Evolutionary conservation across 179 eudicot genomes (phyloP).

Genomic region (Nepenthes alata): DNA sequence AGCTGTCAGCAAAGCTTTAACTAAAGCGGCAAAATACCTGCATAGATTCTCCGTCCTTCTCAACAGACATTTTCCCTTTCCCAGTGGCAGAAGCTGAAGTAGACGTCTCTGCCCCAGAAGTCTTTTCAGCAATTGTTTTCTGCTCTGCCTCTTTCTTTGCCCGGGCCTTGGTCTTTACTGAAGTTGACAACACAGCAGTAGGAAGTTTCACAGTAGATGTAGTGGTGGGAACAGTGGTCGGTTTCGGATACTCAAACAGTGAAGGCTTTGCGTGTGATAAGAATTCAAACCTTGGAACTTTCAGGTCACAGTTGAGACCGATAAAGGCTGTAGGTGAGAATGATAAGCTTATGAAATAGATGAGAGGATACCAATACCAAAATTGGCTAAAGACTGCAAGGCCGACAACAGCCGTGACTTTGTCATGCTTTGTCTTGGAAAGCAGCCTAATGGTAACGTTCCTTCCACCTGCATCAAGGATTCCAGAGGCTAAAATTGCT

Average conservation of each 20-base stretch:
- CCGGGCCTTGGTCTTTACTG: slow-evolving; percentile 75
- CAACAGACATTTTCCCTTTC: slow-evolving; percentile 50
- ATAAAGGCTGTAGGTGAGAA: slow-evolving; percentile 92
- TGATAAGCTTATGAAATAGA: slow-evolving; percentile 78
- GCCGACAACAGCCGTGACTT: slow-evolving; percentile 87
- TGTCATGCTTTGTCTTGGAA: slow-evolving; percentile 87
- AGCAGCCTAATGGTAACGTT: slow-evolving; percentile 88
- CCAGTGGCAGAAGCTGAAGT: slow-evolving; percentile 31
- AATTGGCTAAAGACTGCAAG: slow-evolving; percentile 95
- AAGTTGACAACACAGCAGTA: slow-evolving; percentile 79
- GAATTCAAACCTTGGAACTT: slow-evolving; percentile 87
- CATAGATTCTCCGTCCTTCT: slow-evolving; percentile 79
- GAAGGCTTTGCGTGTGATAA: slow-evolving; percentile 86
- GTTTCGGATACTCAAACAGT: slow-evolving; percentile 83
- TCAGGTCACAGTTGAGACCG: slow-evolving; percentile 79
- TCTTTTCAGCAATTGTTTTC: slow-evolving; percentile 43
- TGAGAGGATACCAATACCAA: slow-evolving; percentile 99
- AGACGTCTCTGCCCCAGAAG: slow-evolving; percentile 35
- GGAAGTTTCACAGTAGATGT: slow-evolving; percentile 82
- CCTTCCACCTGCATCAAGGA: slow-evolving; percentile 95
- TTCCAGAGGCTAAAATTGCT: slow-evolving; percentile 91
- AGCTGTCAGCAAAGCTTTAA: too few species aligned
- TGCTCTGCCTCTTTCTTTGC: slow-evolving; percentile 88
- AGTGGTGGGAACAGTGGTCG: slow-evolving; percentile 71
- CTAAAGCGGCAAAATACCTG: slow-evolving; percentile 31